Conservation (phyloP, 129 eudicot species). For the Oenanthe sinensis region DNA sequence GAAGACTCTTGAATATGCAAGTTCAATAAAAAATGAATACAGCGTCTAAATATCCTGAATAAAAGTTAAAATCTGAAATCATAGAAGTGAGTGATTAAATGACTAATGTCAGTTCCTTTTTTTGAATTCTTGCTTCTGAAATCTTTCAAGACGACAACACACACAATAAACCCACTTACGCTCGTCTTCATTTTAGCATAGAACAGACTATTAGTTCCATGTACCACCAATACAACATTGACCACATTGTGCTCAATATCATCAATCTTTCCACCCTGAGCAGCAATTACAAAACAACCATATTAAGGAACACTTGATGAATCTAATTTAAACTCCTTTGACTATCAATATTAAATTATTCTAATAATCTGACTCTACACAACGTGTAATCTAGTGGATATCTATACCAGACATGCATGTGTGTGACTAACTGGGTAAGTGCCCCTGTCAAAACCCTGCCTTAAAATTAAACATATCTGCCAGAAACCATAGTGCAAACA, state of each 20-base stretch:
- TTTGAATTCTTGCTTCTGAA: background rate
- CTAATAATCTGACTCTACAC: too few species aligned
- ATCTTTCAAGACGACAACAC: constrained; percentile 31
- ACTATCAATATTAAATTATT: too few species aligned
- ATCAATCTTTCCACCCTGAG: constrained; percentile 62
- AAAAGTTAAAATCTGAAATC: background rate
- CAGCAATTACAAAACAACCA: constrained; percentile 87
- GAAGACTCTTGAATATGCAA: background rate
- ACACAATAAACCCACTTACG: constrained; percentile 52
- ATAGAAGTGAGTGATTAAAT: background rate
- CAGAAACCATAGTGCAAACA: too few species aligned
- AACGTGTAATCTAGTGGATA: too few species aligned
- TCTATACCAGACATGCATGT: too few species aligned
- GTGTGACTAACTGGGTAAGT: too few species aligned
- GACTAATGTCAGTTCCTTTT: background rate
- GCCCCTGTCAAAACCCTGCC: too few species aligned
- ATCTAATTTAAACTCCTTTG: constrained; percentile 63
- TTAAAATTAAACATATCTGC: too few species aligned
- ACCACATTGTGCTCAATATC: too few species aligned
- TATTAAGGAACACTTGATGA: constrained; percentile 92
- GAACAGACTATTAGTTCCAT: constrained; percentile 67
- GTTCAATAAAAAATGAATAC: background rate
- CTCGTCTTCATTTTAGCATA: constrained; percentile 69
- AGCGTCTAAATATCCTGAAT: too few species aligned
- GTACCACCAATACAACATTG: constrained; percentile 58